Percentiles rank a stretch among this genome's conserved stretches.
phyloP scores from a whole-genome alignment of 495 filamentous ascomycete genomes.

The Neurospora sp. region DNA sequence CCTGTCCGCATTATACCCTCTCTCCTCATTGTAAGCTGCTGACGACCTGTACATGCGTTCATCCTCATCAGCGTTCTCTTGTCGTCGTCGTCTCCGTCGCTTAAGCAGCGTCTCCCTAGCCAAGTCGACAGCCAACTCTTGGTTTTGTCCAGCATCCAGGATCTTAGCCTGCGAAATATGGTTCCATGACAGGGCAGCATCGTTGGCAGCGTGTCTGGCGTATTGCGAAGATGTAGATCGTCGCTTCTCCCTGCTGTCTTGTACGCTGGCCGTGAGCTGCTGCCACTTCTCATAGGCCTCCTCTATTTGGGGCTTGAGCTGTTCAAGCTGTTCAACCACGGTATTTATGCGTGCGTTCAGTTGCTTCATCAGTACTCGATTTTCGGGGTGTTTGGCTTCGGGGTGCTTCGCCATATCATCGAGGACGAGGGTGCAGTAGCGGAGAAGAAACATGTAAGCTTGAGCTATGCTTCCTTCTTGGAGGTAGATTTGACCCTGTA shows the following conservation, averaged over 20 bases:
- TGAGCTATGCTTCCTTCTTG: conserved; percentile 77
- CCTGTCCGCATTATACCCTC: conserved; percentile 27
- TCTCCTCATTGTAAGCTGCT: conserved; percentile 56
- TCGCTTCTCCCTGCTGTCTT: conserved; percentile 3
- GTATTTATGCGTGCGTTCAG: conserved; percentile 17
- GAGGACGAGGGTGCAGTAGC: conserved; percentile 65
- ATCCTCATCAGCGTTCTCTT: conserved; percentile 37
- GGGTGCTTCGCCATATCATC: conserved; percentile 53
- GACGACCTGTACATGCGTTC: conserved; percentile 43
- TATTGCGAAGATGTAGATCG: conserved; percentile 12
- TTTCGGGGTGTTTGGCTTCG: conserved; percentile 47
- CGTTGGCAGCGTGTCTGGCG: conserved; percentile 31
- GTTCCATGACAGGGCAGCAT: conserved; percentile 36
- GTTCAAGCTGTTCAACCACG: conserved; percentile 45
- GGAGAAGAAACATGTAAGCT: conserved; percentile 76
- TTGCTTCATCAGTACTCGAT: conserved; percentile 12
- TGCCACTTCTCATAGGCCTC: conserved; percentile 25
- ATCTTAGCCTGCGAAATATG: conserved; percentile 26
- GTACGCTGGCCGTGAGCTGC: conserved; percentile 10
- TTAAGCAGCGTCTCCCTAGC: conserved; percentile 65
- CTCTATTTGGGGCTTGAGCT: conserved; percentile 36
- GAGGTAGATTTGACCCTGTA: conserved; percentile 56
- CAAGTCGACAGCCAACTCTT: conserved; percentile 67
- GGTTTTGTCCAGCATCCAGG: conserved; percentile 60
- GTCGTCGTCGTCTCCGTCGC: conserved; percentile 38